phyloP scores from a whole-genome alignment of 1,284 basidiomycete genomes.

The Apiotrichum gamsii region DNA sequence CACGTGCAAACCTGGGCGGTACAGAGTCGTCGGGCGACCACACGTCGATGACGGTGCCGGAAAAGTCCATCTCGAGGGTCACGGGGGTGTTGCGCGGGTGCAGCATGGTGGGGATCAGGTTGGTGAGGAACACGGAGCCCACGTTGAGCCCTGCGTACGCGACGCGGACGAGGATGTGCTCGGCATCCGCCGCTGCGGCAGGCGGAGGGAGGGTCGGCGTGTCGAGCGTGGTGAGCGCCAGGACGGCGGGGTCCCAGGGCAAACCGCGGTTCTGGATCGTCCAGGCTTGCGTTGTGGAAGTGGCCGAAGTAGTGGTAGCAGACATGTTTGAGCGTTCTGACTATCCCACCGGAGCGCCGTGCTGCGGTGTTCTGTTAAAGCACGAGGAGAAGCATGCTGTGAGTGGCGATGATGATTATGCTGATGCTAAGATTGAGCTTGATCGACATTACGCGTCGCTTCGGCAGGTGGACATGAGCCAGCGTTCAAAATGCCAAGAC shows the following conservation, averaged over 20 bases:
- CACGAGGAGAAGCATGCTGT: too few species aligned
- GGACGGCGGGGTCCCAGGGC: constrained; percentile 4
- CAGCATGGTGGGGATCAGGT: neutral
- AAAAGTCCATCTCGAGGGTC: constrained; percentile 11
- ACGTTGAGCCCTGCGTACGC: constrained; percentile 9
- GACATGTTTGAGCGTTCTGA: too few species aligned
- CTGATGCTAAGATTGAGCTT: too few species aligned
- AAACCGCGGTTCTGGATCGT: constrained; percentile 3
- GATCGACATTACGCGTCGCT: too few species aligned
- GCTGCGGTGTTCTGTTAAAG: too few species aligned
- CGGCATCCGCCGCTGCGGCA: neutral
- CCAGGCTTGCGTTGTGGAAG: too few species aligned
- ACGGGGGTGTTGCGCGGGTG: neutral
- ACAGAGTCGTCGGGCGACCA: constrained; percentile 4
- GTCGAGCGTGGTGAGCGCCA: neutral
- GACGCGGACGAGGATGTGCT: constrained; percentile 10
- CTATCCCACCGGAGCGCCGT: too few species aligned
- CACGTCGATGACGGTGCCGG: constrained; percentile 10
- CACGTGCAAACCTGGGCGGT: neutral
- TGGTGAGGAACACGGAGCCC: constrained; percentile 8
- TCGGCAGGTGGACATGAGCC: too few species aligned
- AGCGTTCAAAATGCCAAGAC: too few species aligned
- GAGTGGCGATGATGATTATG: too few species aligned
- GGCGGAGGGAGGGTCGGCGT: constrained; percentile 6
- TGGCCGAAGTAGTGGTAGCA: too few species aligned